Percentiles rank a stretch among this genome's conserved stretches.
These are phyloP conservation scores for Aphelidium insulamus DNA, from an alignment of 371 early-diverging fungal genomes.

Conservation along the genomic window DNA sequence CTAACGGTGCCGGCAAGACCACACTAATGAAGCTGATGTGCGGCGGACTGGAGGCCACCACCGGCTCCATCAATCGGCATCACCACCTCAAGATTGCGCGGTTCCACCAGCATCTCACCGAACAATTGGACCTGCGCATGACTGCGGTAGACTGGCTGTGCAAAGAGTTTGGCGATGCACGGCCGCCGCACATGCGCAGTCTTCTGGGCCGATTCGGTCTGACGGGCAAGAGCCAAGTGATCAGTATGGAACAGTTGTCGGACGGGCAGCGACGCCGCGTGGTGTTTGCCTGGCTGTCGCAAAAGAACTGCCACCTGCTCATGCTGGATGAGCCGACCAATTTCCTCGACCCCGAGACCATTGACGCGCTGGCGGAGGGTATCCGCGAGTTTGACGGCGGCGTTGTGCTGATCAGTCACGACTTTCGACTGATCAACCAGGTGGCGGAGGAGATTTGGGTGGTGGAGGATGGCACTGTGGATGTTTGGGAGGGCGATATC, in stretches of 20 bases:
- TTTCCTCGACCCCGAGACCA: slow-evolving; percentile 77
- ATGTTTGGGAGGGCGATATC: slow-evolving; percentile 33
- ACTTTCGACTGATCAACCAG: slow-evolving; percentile 64
- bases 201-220: slow-evolving; percentile 86
- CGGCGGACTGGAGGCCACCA: slow-evolving; percentile 46
- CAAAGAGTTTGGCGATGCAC: slow-evolving; percentile 73
- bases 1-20: slow-evolving; percentile 63
- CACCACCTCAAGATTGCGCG: slow-evolving; percentile 83
- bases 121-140: slow-evolving; percentile 66
- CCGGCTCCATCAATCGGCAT: slow-evolving; percentile 65
- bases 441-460: slow-evolving; percentile 81
- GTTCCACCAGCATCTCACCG: slow-evolving; percentile 96
- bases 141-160: slow-evolving; percentile 74
- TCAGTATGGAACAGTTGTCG: slow-evolving; percentile 78
- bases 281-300: slow-evolving; percentile 82
- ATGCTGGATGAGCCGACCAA: slow-evolving; percentile 90
- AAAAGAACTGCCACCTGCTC: slow-evolving; percentile 80
- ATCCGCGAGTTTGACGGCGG: slow-evolving; percentile 63
- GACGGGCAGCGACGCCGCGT: slow-evolving; percentile 97
- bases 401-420: slow-evolving; percentile 82
- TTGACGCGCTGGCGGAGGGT: slow-evolving; percentile 67
- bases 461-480: slow-evolving; percentile 35
- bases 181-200: too few species aligned
- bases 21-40: slow-evolving; percentile 68
- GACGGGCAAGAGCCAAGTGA: slow-evolving; percentile 82